Conservation (phyloP, 2,329 filamentous ascomycete genomes). For the Cladosporium colombiae region DNA sequence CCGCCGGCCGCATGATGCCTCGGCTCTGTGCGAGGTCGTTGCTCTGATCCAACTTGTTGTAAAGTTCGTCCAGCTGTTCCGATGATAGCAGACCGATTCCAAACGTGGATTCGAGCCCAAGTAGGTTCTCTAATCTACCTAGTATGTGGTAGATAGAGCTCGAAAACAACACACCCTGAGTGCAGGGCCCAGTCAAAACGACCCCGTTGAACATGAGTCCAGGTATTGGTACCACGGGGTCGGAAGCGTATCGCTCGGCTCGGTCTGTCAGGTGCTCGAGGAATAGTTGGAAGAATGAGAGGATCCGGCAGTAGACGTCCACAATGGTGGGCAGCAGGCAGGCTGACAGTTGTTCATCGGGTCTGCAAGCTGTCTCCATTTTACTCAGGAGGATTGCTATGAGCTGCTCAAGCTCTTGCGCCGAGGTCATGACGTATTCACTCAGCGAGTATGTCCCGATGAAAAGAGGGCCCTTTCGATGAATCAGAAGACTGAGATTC, state of each 20-base stretch:
- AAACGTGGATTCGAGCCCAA: not conserved
- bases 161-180: not conserved
- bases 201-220: not conserved
- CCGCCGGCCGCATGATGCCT: conserved; percentile 4
- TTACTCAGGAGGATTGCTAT: not conserved
- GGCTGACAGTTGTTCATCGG: not conserved
- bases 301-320: not conserved
- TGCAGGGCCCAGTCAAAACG: not conserved
- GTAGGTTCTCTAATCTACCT: not conserved
- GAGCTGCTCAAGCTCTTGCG: not conserved
- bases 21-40: not conserved
- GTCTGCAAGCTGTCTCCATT: not conserved
- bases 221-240: not conserved
- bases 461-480: not conserved
- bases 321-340: not conserved
- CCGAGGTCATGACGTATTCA: not conserved
- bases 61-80: not conserved
- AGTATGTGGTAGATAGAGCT: not conserved
- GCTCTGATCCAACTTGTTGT: not conserved
- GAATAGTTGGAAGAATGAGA: not conserved
- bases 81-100: not conserved
- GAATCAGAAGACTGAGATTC: not conserved
- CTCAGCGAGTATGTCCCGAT: not conserved
- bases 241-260: not conserved
- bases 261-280: conserved; percentile 1